A percentile compares a stretch with the other conserved stretches of the same genome.
These are phyloP conservation scores for Lolium multiflorum DNA, from an alignment of 176 grass and related monocot species.

Conservation along the genomic window DNA sequence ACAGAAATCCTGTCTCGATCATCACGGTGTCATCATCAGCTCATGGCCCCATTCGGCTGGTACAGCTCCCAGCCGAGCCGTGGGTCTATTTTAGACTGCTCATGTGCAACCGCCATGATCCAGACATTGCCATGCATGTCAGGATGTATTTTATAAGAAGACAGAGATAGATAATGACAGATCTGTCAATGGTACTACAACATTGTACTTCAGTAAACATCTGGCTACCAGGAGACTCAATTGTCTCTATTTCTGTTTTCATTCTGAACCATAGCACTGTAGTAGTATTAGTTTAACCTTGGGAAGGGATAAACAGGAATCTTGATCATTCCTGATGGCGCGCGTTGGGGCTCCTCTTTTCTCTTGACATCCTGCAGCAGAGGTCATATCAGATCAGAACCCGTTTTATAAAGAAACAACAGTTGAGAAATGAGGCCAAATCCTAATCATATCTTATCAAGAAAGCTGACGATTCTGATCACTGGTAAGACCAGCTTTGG, in stretches of 20 bases:
- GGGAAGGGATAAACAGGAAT: neutral
- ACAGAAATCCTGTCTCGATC: neutral
- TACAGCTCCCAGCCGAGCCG: constrained; percentile 37
- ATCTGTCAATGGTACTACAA: constrained; percentile 20
- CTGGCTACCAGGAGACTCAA: neutral
- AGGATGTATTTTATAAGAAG: neutral
- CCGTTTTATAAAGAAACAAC: neutral
- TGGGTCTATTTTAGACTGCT: constrained; percentile 19
- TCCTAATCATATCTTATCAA: constrained; percentile 15
- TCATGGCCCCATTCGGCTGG: constrained; percentile 28
- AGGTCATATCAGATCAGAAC: neutral
- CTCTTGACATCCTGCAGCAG: neutral
- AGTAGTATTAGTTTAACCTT: neutral
- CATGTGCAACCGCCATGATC: constrained; percentile 28
- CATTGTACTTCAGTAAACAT: constrained; percentile 22
- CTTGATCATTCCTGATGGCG: constrained; percentile 38
- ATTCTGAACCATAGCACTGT: neutral
- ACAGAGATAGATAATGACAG: neutral
- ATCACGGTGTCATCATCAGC: constrained; percentile 30
- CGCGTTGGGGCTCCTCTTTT: neutral
- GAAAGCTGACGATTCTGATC: neutral
- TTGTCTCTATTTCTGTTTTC: neutral
- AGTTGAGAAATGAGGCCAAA: neutral
- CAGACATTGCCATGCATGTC: neutral
- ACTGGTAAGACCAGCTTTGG: neutral